Evolutionary conservation across 768 basidiomycete species (phyloP).

Genomic region (Tylopilus vinaceipallidus): DNA sequence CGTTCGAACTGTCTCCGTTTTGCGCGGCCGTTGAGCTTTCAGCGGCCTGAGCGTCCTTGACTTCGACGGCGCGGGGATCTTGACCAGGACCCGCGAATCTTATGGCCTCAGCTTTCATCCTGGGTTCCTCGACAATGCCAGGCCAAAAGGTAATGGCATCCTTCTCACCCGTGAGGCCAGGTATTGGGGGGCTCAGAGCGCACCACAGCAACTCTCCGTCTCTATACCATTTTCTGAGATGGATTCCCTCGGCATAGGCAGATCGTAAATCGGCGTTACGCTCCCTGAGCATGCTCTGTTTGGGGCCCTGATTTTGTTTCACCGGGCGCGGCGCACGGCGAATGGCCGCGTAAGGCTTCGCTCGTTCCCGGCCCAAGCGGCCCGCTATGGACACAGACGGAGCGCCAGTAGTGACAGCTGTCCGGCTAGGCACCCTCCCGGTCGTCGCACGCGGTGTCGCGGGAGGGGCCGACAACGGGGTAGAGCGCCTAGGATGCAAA

Average conservation of each 20-base stretch:
- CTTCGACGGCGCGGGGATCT: neutral
- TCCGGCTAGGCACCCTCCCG: conserved; percentile 5
- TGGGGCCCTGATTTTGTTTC: conserved; percentile 37
- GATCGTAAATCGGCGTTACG: conserved; percentile 65
- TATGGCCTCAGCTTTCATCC: conserved; percentile 45
- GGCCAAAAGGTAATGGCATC: conserved; percentile 72
- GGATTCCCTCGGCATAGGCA: conserved; percentile 44
- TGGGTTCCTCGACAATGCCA: conserved; percentile 58
- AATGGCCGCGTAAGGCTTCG: conserved; percentile 41
- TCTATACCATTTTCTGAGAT: conserved; percentile 60
- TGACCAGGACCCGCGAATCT: conserved; percentile 23
- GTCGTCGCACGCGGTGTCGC: conserved; percentile 12
- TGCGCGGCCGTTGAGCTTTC: conserved; percentile 1
- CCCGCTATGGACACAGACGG: conserved; percentile 9
- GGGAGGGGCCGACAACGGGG: conserved; percentile 32
- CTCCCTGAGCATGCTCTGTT: conserved; percentile 55
- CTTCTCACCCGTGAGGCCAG: conserved; percentile 35
- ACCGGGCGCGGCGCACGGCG: conserved; percentile 37
- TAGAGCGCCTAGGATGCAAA: conserved; percentile 35
- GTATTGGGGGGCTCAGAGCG: conserved; percentile 50
- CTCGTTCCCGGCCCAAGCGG: conserved; percentile 21
- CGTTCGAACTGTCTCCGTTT: conserved; percentile 11
- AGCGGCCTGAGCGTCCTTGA: conserved; percentile 9
- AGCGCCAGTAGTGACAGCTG: conserved; percentile 14
- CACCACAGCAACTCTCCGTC: conserved; percentile 75